Evolutionary conservation across 192 early-diverging fungal genomes (phyloP), one percentile per base, ranked within the genome.

Genomic region (Chytriomyces confervae): DNA sequence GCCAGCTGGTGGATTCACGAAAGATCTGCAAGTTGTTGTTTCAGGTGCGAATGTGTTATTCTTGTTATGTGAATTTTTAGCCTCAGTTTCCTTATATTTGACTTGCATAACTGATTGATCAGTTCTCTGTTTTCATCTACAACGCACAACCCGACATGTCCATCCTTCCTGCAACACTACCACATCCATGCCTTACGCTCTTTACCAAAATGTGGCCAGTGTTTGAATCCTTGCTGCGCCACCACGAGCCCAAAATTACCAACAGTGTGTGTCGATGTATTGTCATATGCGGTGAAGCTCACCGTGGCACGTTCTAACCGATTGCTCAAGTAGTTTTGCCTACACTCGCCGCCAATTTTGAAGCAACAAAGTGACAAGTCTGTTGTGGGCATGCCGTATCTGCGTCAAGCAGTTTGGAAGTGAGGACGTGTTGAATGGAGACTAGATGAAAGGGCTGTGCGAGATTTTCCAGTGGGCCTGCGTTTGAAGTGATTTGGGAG

Each of bases 371-470:
- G 47, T 89, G 23, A 81, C 92, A 47, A 89, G 87, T 48, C 94
- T 95, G 74, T 82, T 98, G 63, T 98, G 97, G 97, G 88, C 93
- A 2, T 85, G 91, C 29, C 80, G 81, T 5, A 87, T 91, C 60
- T 86, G 90, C 76, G 86, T 96, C 16, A 79, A 88, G 16, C 87
- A 89, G 53, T 90, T 91, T 89, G 88, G 83, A 20, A 69, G 77
- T 16, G 81, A 76, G n/a, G 88, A 90, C 75, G 89, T 86, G 46
- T 76, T 76, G 49, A 83, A 79, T 74, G 82, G 86, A 61, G 79
- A 81, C 66, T 78, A 85, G 66, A 83, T 93, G 46, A 67, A 90
- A 57, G 49, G 81, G 23, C 72, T 95, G 68, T 84, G 94, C 10
- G 87, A 92, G 62, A 83, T 84, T 7, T 62, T 97, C 69, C 69